Conservation (phyloP, 345 rosid genomes). For the Populus euphratica region DNA sequence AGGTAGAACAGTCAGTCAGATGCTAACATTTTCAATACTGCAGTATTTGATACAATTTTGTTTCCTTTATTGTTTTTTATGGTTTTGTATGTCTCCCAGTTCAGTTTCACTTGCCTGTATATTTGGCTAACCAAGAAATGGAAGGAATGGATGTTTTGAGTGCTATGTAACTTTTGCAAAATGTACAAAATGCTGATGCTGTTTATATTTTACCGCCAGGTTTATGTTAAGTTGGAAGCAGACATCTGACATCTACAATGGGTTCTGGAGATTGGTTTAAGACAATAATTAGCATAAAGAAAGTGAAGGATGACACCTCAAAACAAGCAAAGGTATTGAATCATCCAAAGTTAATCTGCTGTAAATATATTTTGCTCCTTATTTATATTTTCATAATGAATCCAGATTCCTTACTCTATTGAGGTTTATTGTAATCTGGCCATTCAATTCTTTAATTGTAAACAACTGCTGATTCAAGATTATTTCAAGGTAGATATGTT, state of each 20-base stretch:
- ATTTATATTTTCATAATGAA: not conserved
- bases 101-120: not conserved
- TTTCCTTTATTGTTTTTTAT: not conserved
- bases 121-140: conserved; percentile 12
- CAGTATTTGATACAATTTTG: not conserved
- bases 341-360: not conserved
- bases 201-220: conserved; percentile 24
- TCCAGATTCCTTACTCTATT: not conserved
- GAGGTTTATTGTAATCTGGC: not conserved
- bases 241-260: conserved; percentile 37
- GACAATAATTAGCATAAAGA: conserved; percentile 65
- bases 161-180: not conserved
- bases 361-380: not conserved
- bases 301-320: conserved; percentile 41
- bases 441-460: not conserved
- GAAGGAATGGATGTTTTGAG: not conserved
- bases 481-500: not conserved
- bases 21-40: not conserved
- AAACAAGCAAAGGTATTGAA: conserved; percentile 48
- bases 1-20: not conserved
- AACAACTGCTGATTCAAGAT: not conserved
- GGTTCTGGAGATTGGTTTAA: conserved; percentile 82
- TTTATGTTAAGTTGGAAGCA: conserved; percentile 18
- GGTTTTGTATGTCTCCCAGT: not conserved
- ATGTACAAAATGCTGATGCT: conserved; percentile 15